Percentiles rank a stretch among this genome's conserved stretches.
phyloP scores from a whole-genome alignment of 805 yeast species.

The Huiozyma naganishii region DNA sequence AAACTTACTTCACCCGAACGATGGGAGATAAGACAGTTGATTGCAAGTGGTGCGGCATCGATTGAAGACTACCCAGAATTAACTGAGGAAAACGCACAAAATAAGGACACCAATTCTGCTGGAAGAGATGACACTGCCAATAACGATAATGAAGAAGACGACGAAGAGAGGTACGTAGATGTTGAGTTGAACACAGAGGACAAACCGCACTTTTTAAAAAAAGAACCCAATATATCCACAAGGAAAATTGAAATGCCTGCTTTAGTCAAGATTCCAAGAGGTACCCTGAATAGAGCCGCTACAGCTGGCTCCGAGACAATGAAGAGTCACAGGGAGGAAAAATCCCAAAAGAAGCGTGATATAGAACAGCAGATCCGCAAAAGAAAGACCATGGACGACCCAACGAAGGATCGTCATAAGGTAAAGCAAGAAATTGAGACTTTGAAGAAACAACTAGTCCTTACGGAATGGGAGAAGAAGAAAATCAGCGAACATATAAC shows the following conservation, averaged over 20 bases:
- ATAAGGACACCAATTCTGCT: conserved; percentile 3
- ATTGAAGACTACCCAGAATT: conserved; percentile 62
- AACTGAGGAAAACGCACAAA: conserved; percentile 27
- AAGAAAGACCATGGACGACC: conserved; percentile 24
- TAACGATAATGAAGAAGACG: background rate
- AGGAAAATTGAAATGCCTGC: conserved; percentile 41
- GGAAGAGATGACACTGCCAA: conserved; percentile 7
- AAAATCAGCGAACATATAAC: conserved; percentile 21
- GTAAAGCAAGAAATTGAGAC: conserved; percentile 9
- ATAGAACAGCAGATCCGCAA: conserved; percentile 30
- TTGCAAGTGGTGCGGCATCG: conserved; percentile 64
- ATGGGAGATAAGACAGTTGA: conserved; percentile 81
- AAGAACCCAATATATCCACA: conserved; percentile 21
- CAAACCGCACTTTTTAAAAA: conserved; percentile 64
- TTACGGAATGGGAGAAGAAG: conserved; percentile 26
- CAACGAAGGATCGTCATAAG: conserved; percentile 13
- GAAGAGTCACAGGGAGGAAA: conserved; percentile 50
- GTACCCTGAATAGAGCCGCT: conserved; percentile 69
- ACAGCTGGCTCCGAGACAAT: conserved; percentile 61
- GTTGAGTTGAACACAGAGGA: conserved; percentile 54
- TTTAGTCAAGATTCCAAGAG: conserved; percentile 65
- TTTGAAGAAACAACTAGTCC: conserved; percentile 15
- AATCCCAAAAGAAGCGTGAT: conserved; percentile 39
- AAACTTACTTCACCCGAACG: conserved; percentile 75
- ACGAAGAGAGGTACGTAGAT: conserved; percentile 43